A percentile compares a stretch with the other conserved stretches of the same genome.
Conservation (phyloP, 345 rosid species). For the Physaria fendleri region DNA sequence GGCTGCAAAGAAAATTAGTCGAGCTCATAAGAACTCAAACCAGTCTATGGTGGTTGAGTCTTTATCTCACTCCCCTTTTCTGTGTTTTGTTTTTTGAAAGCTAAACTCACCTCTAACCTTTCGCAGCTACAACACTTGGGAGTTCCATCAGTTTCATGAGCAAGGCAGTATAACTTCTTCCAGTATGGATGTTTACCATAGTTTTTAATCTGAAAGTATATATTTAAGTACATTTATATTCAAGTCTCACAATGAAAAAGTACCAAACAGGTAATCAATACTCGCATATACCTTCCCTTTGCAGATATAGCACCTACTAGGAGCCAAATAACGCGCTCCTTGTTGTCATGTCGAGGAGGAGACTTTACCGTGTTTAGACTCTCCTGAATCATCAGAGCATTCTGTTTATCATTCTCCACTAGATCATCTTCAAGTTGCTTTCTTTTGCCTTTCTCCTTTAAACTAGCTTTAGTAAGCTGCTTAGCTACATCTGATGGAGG, state of each 20-base stretch:
- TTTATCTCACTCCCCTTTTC: background rate
- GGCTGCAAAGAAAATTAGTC: no score
- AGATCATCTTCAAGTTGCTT: background rate
- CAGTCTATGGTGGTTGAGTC: background rate
- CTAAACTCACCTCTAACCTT: slow-evolving; percentile 15
- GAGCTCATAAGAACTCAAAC: no score
- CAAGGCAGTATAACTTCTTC: slow-evolving; percentile 68
- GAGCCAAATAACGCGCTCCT: background rate
- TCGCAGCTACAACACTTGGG: slow-evolving; percentile 46
- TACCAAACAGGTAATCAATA: background rate
- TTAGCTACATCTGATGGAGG: slow-evolving; percentile 1
- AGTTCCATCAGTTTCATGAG: slow-evolving; percentile 67
- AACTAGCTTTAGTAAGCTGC: slow-evolving; percentile 1
- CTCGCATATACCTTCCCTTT: background rate
- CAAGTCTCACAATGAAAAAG: background rate
- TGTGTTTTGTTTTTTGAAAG: background rate
- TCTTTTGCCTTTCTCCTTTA: slow-evolving; percentile 9
- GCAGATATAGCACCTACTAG: slow-evolving; percentile 21
- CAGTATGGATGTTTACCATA: slow-evolving; percentile 43
- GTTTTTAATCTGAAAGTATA: slow-evolving; percentile 42
- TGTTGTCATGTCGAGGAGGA: background rate
- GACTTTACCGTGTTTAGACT: no score
- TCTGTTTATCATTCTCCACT: slow-evolving; percentile 8
- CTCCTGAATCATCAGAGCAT: no score
- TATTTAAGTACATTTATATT: slow-evolving; percentile 28